Base-by-base conservation (phyloP, 1,139 yeast species). In the Sporopachydermia cereana region DNA sequence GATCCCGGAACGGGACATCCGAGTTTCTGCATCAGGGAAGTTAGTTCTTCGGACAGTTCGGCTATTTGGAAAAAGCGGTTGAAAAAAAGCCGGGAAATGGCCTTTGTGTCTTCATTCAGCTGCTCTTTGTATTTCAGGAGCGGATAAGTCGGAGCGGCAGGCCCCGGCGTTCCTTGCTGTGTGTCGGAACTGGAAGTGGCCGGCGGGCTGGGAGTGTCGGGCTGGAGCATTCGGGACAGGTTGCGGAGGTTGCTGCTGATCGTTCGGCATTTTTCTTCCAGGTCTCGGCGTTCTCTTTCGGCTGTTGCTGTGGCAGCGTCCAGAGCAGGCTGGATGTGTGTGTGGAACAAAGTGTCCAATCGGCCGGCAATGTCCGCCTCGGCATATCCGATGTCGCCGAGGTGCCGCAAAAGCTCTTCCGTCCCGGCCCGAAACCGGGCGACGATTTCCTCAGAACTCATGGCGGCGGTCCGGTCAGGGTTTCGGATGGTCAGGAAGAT, bases 51-150 rank as follows among this genome's bases (percentile, higher is more conserved):
- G 9, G 22, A 7, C 5, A 34, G 5, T n/a, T 34, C 39, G 39
- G 39, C 39, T 20, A 34, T 16, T 5, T 34, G 18, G 22, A 34
- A 34, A 34, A 34, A 34, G 7, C 22, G 18, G 39, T 34, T 34
- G 17, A 34, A 34, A 34, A 34, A 34, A 7, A 34, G 18, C 39
- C 39, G 18, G 17, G 39, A 34, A 7, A 34, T 34, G 9, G 39
- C 18, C 17, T 34, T 34, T 34, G 39, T 34, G 22, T n/a, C 12
- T 7, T 34, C 39, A 34, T 34, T 34, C 22, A 34, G 22, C 9
- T 5, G 5, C 22, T 34, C n/a, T 16, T 34, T 34, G 39, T 34
- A 34, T 34, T 7, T 16, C 17, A 5, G 39, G 12, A 34, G 39
- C 22, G 39, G 39, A 7, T 12, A 16, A 12, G 30, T 27, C 30